These are phyloP conservation scores for Dorcoceras hygrometricum DNA, from an alignment of 257 asterid species.

Conservation along the genomic window DNA sequence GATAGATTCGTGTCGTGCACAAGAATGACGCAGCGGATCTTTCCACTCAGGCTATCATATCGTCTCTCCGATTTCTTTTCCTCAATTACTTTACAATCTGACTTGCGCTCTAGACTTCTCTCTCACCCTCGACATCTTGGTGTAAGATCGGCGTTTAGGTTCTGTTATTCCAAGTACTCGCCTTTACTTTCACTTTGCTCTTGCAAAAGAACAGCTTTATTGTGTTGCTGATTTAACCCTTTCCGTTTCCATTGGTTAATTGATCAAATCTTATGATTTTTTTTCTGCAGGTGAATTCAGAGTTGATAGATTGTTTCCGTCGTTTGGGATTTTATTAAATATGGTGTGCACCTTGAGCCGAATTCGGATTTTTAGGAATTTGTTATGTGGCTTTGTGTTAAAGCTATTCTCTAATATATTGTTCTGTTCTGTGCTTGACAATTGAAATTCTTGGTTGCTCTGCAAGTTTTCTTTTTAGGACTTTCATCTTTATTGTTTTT, in stretches of 20 bases:
- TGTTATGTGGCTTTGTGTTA: neutral
- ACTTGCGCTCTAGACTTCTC: slow-evolving; percentile 11
- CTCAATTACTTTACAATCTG: slow-evolving; percentile 21
- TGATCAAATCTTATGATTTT: slow-evolving; percentile 6
- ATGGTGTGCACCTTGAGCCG: slow-evolving; percentile 36
- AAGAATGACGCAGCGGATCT: slow-evolving; percentile 39
- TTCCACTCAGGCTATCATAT: slow-evolving; percentile 23
- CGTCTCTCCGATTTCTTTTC: slow-evolving; percentile 22
- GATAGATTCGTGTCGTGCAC: slow-evolving; percentile 26
- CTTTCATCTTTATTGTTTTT: slow-evolving; percentile 10
- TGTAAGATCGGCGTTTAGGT: slow-evolving; percentile 20
- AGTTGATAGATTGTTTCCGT: slow-evolving; percentile 17
- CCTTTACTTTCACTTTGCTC: neutral
- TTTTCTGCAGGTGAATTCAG: slow-evolving; percentile 25
- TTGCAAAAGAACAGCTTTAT: neutral
- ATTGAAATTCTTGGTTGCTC: neutral
- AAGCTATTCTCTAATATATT: neutral
- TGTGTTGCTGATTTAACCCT: neutral
- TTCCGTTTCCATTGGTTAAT: neutral
- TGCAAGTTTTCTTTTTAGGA: neutral
- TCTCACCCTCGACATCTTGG: slow-evolving; percentile 18
- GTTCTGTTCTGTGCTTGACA: neutral
- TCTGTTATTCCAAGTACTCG: slow-evolving; percentile 18
- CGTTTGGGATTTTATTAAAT: slow-evolving; percentile 21
- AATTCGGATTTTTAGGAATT: neutral